Evolutionary conservation across 1,284 basidiomycete genomes (phyloP).

Genomic region (Bjerkandera adusta): DNA sequence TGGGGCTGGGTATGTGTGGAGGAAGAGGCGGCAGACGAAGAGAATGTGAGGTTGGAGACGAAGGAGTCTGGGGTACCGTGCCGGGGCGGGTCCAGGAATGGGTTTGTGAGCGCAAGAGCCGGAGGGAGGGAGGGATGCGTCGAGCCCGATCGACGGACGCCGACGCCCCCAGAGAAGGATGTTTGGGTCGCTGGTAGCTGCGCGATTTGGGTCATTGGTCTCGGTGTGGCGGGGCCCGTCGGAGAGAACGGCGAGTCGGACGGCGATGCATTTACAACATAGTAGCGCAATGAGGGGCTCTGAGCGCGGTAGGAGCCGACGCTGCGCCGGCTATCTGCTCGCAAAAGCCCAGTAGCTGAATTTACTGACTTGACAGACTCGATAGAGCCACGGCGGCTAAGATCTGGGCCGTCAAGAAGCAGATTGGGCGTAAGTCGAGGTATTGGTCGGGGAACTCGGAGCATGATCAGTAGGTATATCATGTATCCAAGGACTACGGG

Average conservation of each 20-base stretch:
- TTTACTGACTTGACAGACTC: conserved; percentile 21
- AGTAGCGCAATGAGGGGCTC: conserved; percentile 4
- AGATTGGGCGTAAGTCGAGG: conserved; percentile 23
- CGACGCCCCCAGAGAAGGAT: conserved; percentile 1
- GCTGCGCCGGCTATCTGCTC: conserved; percentile 8
- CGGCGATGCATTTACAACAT: background rate
- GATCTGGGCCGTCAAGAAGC: conserved; percentile 16
- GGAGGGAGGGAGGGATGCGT: conserved; percentile 5
- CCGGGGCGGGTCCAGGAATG: conserved; percentile 23
- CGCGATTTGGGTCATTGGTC: background rate
- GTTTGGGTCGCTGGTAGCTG: conserved; percentile 1
- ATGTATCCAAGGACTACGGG: conserved; percentile 33
- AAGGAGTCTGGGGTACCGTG: conserved; percentile 21
- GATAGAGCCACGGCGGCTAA: conserved; percentile 15
- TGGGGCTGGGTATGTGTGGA: conserved; percentile 3
- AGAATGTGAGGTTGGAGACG: conserved; percentile 14
- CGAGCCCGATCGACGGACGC: background rate
- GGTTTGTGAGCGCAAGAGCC: conserved; percentile 19
- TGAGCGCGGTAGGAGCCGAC: conserved; percentile 13
- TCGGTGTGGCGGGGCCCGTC: background rate
- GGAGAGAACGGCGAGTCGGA: too few relatives aligned
- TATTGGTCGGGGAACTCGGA: conserved; percentile 25
- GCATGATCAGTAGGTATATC: conserved; percentile 30
- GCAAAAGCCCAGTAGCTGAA: conserved; percentile 20
- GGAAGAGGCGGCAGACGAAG: conserved; percentile 7